Conservation (phyloP, 371 early-diverging fungal species). For the Rhizomucor miehei region DNA sequence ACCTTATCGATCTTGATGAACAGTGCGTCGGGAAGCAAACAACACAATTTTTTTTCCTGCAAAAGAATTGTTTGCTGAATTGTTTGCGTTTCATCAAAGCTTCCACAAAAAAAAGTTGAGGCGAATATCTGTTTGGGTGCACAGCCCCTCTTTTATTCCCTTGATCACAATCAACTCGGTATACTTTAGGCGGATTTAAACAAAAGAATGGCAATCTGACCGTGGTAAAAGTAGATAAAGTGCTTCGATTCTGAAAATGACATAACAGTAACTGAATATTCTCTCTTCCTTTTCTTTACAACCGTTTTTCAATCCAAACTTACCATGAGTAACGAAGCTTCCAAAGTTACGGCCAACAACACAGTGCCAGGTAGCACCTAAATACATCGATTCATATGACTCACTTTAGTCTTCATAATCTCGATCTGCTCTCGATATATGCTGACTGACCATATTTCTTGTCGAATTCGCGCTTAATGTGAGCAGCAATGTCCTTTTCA, state of each 20-base stretch:
- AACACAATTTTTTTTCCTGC: constrained; percentile 4
- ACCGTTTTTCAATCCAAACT: neutral
- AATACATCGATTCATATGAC: neutral
- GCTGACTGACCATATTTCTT: constrained; percentile 77
- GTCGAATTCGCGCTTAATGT: constrained; percentile 97
- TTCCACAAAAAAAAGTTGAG: neutral
- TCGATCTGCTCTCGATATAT: neutral
- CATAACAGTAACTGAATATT: neutral
- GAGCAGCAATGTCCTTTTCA: constrained; percentile 97
- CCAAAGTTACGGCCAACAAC: constrained; percentile 98
- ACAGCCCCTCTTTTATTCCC: neutral
- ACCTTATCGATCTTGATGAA: neutral
- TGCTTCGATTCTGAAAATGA: constrained; percentile 75
- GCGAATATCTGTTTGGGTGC: constrained; percentile 1
- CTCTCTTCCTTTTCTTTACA: neutral
- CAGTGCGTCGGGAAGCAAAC: neutral
- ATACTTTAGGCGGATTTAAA: constrained; percentile 85
- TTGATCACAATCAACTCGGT: neutral
- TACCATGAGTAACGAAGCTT: constrained; percentile 96
- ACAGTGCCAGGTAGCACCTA: constrained; percentile 95
- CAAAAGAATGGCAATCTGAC: constrained; percentile 92
- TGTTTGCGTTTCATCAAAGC: neutral
- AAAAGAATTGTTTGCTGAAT: neutral
- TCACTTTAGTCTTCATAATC: neutral
- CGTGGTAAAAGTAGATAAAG: constrained; percentile 97